Base-by-base conservation (phyloP, 2,329 filamentous ascomycete genomes). In the Botrytis tulipae region DNA sequence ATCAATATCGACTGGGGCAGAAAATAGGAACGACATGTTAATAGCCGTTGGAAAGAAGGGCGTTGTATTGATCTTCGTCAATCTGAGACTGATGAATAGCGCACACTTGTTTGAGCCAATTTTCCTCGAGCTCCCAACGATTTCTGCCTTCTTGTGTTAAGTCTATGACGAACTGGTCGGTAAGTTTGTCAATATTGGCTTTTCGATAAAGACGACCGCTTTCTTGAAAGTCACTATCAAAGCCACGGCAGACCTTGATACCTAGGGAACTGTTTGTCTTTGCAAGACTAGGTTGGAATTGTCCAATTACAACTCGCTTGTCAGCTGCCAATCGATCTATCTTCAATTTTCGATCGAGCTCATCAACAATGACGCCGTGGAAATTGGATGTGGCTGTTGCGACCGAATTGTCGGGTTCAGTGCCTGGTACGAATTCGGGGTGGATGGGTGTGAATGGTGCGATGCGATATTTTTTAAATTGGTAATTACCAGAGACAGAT, bases 1-100 rank as follows among this genome's bases (percentile, higher is more conserved):
- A 86, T 99, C 96, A 85, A 99, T 99, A 84, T 99, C 96, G 84
- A 99, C 93, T 72, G 96, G 96, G 74, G 95, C 98, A 79, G 95
- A 95, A 87, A 98, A 99, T 86, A 97, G 97, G 86, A 97, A 97
- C 79, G 96, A 97, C 96, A 98, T 98, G 18, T 62, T 22, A 42
- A 69, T 67, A 40, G 18, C 7, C 40, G 25, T 29, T 67, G 65
- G 18, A n/a, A 7, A 48, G 22, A n/a, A 62, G 22, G 22, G 1
- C 25, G 60, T n/a, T 62, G 60, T 40, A 40, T 14, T n/a, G 25
- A 37, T 40, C 22, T 25, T 62, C 35, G 37, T 62, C 60, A 18
- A 42, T 25, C 14, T 62, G 22, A 8, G 60, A 16, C 25, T 40
- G 60, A n/a, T 62, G 37, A n/a, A 62, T 37, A 40, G 9, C 37